phyloP scores from a whole-genome alignment of 768 basidiomycete genomes.

The Tulasnella sp. region DNA sequence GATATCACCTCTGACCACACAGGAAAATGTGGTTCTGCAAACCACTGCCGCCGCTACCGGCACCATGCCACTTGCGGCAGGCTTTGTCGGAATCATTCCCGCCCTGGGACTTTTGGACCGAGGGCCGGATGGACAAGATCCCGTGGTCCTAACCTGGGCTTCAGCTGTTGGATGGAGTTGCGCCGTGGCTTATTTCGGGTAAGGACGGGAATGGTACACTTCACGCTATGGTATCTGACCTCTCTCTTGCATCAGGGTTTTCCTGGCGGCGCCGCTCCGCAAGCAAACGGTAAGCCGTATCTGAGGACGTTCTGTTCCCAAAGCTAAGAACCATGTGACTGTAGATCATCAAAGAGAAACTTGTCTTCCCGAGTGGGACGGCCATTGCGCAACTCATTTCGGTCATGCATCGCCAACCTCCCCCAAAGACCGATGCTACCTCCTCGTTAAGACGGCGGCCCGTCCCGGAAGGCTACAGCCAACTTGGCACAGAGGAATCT shows the following conservation, averaged over 20 bases:
- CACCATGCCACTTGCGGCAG: constrained; percentile 82
- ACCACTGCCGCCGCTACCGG: constrained; percentile 97
- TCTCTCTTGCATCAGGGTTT: constrained; percentile 60
- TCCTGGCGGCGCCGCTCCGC: constrained; percentile 90
- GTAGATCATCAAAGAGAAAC: constrained; percentile 91
- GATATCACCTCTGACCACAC: constrained; percentile 68
- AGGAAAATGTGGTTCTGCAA: constrained; percentile 92
- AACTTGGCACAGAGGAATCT: constrained; percentile 38
- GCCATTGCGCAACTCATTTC: constrained; percentile 95
- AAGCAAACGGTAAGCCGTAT: constrained; percentile 79
- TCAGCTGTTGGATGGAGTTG: constrained; percentile 83
- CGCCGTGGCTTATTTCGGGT: constrained; percentile 94
- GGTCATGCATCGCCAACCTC: constrained; percentile 78
- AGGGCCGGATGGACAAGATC: constrained; percentile 72
- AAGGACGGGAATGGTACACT: constrained; percentile 31
- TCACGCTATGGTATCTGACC: neutral
- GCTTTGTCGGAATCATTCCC: constrained; percentile 92
- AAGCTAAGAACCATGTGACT: constrained; percentile 27
- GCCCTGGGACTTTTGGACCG: constrained; percentile 79
- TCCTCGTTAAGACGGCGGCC: constrained; percentile 19
- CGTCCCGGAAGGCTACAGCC: constrained; percentile 46
- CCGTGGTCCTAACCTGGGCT: constrained; percentile 74
- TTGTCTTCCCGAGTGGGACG: constrained; percentile 92
- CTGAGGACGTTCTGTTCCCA: neutral
- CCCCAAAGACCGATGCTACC: constrained; percentile 55